A percentile compares a stretch with the other conserved stretches of the same genome.
Evolutionary conservation across 1,284 basidiomycete species (phyloP).

Genomic region (Microbotryomycetes sp.): DNA sequence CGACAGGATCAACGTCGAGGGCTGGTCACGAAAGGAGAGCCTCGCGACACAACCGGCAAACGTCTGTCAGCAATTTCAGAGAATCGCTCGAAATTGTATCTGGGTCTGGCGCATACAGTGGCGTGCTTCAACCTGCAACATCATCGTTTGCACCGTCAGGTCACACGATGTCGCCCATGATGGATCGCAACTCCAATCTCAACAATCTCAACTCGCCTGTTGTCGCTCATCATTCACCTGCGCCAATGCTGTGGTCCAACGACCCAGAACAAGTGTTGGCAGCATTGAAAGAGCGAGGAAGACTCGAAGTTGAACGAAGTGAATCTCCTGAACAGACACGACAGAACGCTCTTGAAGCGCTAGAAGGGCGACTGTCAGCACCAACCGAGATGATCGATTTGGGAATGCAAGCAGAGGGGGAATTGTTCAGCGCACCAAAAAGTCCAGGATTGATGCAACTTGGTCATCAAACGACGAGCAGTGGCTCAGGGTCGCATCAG

Average conservation of each 20-base stretch:
- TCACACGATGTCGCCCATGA: background rate
- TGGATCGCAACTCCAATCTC: background rate
- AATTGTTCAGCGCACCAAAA: constrained; percentile 21
- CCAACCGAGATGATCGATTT: constrained; percentile 30
- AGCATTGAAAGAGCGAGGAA: constrained; percentile 31
- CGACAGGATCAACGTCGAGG: background rate
- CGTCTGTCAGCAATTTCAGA: constrained; percentile 35
- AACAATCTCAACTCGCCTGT: too few species aligned
- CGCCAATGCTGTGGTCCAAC: constrained; percentile 8
- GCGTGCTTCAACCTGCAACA: constrained; percentile 18
- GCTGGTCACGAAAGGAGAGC: constrained; percentile 28
- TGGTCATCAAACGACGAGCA: background rate
- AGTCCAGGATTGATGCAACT: constrained; percentile 9
- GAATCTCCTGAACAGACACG: constrained; percentile 18
- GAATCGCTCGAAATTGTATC: constrained; percentile 39
- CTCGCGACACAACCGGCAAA: constrained; percentile 34
- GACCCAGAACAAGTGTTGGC: constrained; percentile 32
- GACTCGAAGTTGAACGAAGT: constrained; percentile 20
- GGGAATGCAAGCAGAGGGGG: constrained; percentile 19
- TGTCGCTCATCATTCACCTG: background rate
- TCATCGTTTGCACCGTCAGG: constrained; percentile 21
- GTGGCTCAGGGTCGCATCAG: background rate
- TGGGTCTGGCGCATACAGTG: constrained; percentile 10
- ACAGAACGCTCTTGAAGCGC: constrained; percentile 29
- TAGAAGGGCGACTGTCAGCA: constrained; percentile 29